A percentile compares a stretch with the other conserved stretches of the same genome.
These are phyloP conservation scores for Peterozyma xylosa DNA, from an alignment of 805 yeast species.

Conservation along the genomic window DNA sequence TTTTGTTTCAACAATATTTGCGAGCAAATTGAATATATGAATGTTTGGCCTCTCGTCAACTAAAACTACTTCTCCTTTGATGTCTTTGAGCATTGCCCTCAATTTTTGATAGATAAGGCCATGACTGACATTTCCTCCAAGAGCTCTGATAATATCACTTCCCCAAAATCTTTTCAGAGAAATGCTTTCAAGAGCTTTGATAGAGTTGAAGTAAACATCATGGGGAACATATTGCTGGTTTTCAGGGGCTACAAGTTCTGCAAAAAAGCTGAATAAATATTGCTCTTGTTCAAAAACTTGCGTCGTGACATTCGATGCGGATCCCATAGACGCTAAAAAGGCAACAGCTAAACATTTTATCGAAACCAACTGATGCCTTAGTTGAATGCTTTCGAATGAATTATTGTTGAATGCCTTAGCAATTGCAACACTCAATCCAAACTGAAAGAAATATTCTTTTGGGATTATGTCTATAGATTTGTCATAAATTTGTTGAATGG, in stretches of 20 bases:
- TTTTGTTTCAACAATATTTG: constrained; percentile 51
- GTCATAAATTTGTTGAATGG: constrained; percentile 58
- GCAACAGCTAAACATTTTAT: constrained; percentile 65
- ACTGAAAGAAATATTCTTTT: constrained; percentile 53
- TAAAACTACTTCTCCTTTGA: constrained; percentile 18
- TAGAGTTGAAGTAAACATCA: constrained; percentile 50
- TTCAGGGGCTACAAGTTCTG: constrained; percentile 69
- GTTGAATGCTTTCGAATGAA: constrained; percentile 41
- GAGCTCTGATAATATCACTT: constrained; percentile 64
- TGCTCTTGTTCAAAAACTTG: constrained; percentile 69
- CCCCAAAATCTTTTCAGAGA: constrained; percentile 65
- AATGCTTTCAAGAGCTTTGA: constrained; percentile 62
- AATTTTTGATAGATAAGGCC: constrained; percentile 72
- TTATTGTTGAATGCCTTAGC: constrained; percentile 68
- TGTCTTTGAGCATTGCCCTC: constrained; percentile 48
- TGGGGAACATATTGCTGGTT: constrained; percentile 33
- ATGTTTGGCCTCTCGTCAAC: constrained; percentile 21
- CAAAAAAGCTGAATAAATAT: constrained; percentile 56
- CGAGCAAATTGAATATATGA: constrained; percentile 53
- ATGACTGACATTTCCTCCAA: constrained; percentile 84
- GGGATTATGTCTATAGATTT: constrained; percentile 54
- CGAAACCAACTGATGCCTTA: constrained; percentile 53
- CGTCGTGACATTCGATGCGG: constrained; percentile 53
- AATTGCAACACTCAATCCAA: constrained; percentile 49
- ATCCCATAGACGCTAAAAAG: constrained; percentile 48